phyloP scores from a whole-genome alignment of 2,329 filamentous ascomycete species.

The Domatiomyces globalis region DNA sequence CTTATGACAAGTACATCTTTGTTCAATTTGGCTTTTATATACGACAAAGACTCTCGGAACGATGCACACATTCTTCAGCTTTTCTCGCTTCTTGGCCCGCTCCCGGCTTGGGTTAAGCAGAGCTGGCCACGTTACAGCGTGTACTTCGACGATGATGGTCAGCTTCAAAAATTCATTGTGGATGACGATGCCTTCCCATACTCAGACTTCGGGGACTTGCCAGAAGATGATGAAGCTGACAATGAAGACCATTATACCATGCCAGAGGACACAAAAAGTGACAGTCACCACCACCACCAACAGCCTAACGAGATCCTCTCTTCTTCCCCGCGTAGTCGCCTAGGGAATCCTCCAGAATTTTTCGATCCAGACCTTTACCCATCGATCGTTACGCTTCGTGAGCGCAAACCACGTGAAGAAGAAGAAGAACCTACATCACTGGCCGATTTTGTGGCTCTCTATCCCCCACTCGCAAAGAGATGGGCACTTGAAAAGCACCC shows the following conservation, averaged over 20 bases:
- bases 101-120: slow-evolving; percentile 3
- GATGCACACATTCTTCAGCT: slow-evolving; percentile 2
- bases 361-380: not conserved
- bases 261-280: not conserved
- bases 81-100: slow-evolving; percentile 5
- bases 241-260: not conserved
- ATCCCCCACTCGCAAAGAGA: slow-evolving; percentile 3
- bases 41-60: not conserved
- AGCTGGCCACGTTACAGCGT: slow-evolving; percentile 1
- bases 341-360: not conserved
- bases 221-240: not conserved
- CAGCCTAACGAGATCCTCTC: slow-evolving; percentile 1
- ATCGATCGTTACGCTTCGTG: not conserved
- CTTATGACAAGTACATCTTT: too few species aligned
- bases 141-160: slow-evolving; percentile 2
- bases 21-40: too few species aligned
- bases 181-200: slow-evolving; percentile 2
- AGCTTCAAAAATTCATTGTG: slow-evolving; percentile 3
- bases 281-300: not conserved
- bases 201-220: not conserved
- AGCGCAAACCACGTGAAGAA: not conserved
- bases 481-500: slow-evolving; percentile 1
- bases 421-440: slow-evolving; percentile 1
- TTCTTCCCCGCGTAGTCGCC: not conserved
- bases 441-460: slow-evolving; percentile 1